Conservation (phyloP, 108 stramenopile genomes). For the Nitzschia sp. region DNA sequence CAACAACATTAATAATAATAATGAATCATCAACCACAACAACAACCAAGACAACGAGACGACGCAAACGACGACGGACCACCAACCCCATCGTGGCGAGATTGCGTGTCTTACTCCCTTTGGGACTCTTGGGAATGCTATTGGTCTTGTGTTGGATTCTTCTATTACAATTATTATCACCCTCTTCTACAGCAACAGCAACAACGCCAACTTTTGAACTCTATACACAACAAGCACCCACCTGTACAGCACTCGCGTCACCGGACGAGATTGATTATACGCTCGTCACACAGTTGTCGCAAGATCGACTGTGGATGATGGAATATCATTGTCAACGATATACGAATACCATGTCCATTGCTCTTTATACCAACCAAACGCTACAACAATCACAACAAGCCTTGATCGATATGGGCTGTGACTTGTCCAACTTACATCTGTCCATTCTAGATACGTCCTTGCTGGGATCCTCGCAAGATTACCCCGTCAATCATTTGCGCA, state of each 20-base stretch:
- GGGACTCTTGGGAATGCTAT: neutral
- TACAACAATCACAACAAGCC: conserved; percentile 2
- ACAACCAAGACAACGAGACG: neutral
- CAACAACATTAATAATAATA: too few species aligned
- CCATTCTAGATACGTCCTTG: conserved; percentile 2
- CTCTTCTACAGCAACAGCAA: neutral
- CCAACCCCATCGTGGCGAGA: neutral
- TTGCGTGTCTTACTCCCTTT: neutral
- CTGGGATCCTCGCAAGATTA: conserved; percentile 48
- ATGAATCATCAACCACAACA: too few species aligned
- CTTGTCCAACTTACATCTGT: conserved; percentile 7
- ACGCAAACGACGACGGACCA: neutral
- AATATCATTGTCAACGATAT: conserved; percentile 73
- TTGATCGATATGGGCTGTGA: conserved; percentile 12
- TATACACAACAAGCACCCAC: conserved; percentile 19
- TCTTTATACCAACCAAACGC: conserved; percentile 50
- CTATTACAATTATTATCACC: neutral
- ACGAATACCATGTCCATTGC: conserved; percentile 58
- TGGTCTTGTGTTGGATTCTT: neutral
- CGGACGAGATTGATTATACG: conserved; percentile 42
- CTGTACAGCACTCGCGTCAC: conserved; percentile 9
- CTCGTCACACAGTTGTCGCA: conserved; percentile 71
- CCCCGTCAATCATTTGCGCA: conserved; percentile 88
- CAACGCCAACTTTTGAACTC: neutral
- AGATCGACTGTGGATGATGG: conserved; percentile 81